These are phyloP conservation scores for Larix sibirica DNA, from an alignment of 83 land plant genomes.

Conservation along the genomic window DNA sequence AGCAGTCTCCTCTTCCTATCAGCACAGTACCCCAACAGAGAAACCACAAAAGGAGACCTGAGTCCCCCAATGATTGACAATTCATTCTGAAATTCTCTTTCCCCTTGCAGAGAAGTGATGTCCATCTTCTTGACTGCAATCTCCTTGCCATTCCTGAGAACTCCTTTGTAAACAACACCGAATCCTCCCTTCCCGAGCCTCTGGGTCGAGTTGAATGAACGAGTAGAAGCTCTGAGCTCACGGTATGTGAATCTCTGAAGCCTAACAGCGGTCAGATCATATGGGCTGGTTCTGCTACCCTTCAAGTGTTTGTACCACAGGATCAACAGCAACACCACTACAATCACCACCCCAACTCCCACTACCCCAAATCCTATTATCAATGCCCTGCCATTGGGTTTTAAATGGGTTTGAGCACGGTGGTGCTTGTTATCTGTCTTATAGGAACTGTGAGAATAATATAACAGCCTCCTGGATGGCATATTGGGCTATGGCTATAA, in stretches of 20 bases:
- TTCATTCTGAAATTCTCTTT: slow-evolving; percentile 88
- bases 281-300: slow-evolving; percentile 14
- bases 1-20: slow-evolving; percentile 67
- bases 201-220: slow-evolving; percentile 40
- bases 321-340: not conserved
- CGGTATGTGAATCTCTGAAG: slow-evolving; percentile 40
- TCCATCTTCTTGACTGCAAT: slow-evolving; percentile 82
- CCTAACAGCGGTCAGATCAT: slow-evolving; percentile 20
- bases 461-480: no score
- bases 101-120: slow-evolving; percentile 50
- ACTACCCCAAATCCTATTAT: no score
- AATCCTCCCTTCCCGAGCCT: slow-evolving; percentile 87
- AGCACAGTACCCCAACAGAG: slow-evolving; percentile 78
- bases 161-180: slow-evolving; percentile 72
- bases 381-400: no score
- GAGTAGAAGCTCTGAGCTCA: slow-evolving; percentile 55
- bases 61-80: slow-evolving; percentile 70
- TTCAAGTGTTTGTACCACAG: slow-evolving; percentile 9
- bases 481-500: no score
- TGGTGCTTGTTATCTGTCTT: no score
- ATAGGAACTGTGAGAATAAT: no score
- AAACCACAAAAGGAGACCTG: slow-evolving; percentile 70
- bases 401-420: no score
- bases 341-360: no score
- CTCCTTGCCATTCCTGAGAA: slow-evolving; percentile 66